A percentile compares a stretch with the other conserved stretches of the same genome.
Conservation (phyloP, 1,284 basidiomycete genomes). For the Naganishia liquefaciens region DNA sequence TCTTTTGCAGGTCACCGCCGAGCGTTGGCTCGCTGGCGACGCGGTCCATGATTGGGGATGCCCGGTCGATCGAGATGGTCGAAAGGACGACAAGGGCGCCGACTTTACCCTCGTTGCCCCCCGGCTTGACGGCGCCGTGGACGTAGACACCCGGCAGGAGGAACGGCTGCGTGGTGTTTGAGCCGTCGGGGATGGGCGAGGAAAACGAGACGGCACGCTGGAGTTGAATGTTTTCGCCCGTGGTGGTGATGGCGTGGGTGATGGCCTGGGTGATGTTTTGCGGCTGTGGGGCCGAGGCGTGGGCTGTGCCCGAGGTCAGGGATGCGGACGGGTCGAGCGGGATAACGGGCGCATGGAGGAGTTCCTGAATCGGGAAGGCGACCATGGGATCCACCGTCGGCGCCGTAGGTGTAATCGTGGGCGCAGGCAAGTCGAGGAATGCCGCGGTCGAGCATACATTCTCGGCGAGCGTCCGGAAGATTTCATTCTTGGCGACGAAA, state of each 20-base stretch:
- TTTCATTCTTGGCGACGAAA: conserved; percentile 84
- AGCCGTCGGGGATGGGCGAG: conserved; percentile 62
- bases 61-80: conserved; percentile 55
- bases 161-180: conserved; percentile 23
- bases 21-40: conserved; percentile 55
- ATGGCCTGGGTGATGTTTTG: conserved; percentile 73
- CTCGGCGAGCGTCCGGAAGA: conserved; percentile 74
- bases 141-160: conserved; percentile 75
- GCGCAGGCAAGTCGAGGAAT: conserved; percentile 64
- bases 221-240: conserved; percentile 86
- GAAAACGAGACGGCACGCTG: conserved; percentile 71
- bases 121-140: conserved; percentile 62
- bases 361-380: conserved; percentile 58
- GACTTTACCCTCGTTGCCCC: conserved; percentile 67
- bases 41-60: conserved; percentile 49
- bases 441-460: conserved; percentile 87
- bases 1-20: conserved; percentile 61
- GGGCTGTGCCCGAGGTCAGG: conserved; percentile 44
- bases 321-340: conserved; percentile 50
- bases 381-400: conserved; percentile 46
- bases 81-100: conserved; percentile 68
- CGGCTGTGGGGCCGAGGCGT: conserved; percentile 37
- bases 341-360: conserved; percentile 70
- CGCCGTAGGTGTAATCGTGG: neutral
- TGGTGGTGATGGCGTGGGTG: conserved; percentile 74